phyloP scores from a whole-genome alignment of 2,329 filamentous ascomycete species.

The Penicillium sp. region DNA sequence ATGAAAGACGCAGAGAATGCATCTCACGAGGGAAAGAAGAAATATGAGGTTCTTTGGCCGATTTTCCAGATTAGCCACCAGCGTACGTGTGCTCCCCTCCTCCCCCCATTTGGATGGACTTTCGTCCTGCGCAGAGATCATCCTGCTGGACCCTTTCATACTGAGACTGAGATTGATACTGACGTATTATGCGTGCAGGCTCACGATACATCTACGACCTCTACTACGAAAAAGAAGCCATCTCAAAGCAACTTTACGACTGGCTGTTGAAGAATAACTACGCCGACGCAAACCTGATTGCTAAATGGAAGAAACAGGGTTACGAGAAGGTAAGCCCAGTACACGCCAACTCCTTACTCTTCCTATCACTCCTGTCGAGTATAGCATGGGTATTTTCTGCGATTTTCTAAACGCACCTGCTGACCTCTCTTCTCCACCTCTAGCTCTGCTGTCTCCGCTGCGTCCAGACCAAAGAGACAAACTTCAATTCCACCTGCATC shows the following conservation, averaged over 20 bases:
- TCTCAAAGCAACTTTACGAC: constrained; percentile 88
- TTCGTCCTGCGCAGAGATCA: neutral
- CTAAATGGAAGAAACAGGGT: constrained; percentile 99
- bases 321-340: constrained; percentile 79
- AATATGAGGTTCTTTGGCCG: constrained; percentile 92
- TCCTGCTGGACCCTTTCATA: neutral
- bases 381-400: too few species aligned
- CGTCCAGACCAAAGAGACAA: constrained; percentile 99
- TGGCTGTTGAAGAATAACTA: constrained; percentile 97
- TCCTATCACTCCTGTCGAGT: neutral
- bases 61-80: constrained; percentile 98
- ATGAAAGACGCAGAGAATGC: constrained; percentile 86
- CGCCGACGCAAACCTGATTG: constrained; percentile 91
- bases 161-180: constrained; percentile 1
- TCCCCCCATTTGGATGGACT: neutral
- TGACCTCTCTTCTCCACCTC: neutral
- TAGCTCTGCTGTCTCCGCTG: constrained; percentile 92
- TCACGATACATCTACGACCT: constrained; percentile 94
- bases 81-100: constrained; percentile 53
- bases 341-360: neutral
- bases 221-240: constrained; percentile 97
- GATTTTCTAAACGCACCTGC: too few species aligned
- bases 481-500: constrained; percentile 97
- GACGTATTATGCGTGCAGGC: constrained; percentile 39
- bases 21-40: constrained; percentile 74